Percentiles rank a stretch among this genome's conserved stretches.
These are phyloP conservation scores for Pseudogymnoascus sp. DNA, from an alignment of 2,329 filamentous ascomycete genomes.

Conservation along the genomic window DNA sequence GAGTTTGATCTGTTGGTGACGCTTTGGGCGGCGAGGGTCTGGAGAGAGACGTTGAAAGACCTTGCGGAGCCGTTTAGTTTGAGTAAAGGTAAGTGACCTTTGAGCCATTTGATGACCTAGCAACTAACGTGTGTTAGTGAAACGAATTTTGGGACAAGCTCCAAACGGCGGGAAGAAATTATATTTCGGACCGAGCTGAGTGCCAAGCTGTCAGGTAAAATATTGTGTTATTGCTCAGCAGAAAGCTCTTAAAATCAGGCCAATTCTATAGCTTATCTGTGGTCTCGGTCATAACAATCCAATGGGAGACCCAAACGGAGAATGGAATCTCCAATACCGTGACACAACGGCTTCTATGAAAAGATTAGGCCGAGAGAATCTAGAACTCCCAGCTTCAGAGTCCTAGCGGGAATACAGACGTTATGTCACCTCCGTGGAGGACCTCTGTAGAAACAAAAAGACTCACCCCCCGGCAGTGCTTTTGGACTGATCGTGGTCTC, in stretches of 20 bases:
- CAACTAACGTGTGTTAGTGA: neutral
- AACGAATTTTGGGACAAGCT: neutral
- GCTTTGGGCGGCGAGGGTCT: slow-evolving; percentile 8
- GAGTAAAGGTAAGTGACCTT: neutral
- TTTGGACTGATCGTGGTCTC: neutral
- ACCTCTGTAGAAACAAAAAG: neutral
- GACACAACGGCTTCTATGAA: neutral
- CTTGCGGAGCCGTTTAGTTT: slow-evolving; percentile 6
- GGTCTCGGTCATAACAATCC: neutral
- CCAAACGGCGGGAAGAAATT: neutral
- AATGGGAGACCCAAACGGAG: neutral
- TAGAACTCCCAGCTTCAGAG: neutral
- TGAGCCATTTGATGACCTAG: neutral
- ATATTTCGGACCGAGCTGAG: neutral
- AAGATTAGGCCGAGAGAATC: neutral
- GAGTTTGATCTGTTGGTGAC: slow-evolving; percentile 4
- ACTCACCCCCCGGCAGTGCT: neutral
- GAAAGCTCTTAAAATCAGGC: neutral
- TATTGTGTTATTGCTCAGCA: neutral
- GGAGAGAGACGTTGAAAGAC: neutral
- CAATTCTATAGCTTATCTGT: neutral
- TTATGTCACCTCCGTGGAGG: neutral
- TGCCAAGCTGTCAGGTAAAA: neutral
- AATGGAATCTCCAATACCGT: neutral
- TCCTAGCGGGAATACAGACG: neutral